Evolutionary conservation across 805 yeast species (phyloP).

Genomic region (Candida gorgasii): DNA sequence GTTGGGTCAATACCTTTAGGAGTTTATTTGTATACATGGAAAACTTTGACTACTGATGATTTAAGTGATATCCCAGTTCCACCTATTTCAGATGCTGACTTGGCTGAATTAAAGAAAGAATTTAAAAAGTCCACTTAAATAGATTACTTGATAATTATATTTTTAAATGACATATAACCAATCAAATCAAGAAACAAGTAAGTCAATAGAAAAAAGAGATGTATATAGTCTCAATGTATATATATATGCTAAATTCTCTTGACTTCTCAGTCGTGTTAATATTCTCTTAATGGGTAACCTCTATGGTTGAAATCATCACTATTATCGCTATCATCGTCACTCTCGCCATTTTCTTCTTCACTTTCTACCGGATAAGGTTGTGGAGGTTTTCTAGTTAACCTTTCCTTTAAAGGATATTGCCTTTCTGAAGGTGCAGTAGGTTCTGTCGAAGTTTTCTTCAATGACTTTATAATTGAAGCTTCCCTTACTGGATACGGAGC

Average conservation of each 20-base stretch:
- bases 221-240: conserved; percentile 17
- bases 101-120: conserved; percentile 70
- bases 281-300: conserved; percentile 13
- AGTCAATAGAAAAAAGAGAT: background rate
- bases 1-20: conserved; percentile 67
- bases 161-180: no score
- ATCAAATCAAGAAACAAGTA: background rate
- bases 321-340: background rate
- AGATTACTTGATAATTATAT: no score
- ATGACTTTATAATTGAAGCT: conserved; percentile 23
- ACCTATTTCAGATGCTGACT: conserved; percentile 78
- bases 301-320: conserved; percentile 5
- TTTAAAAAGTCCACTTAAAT: conserved; percentile 3
- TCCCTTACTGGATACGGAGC: conserved; percentile 36
- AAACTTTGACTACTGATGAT: conserved; percentile 71
- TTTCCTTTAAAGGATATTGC: conserved; percentile 2
- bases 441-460: conserved; percentile 2
- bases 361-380: background rate
- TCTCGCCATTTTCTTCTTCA: background rate
- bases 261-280: no score
- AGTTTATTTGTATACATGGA: conserved; percentile 65
- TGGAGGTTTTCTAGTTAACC: conserved; percentile 1
- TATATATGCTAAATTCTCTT: no score
- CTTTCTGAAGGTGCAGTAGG: background rate
- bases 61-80: conserved; percentile 93